A percentile compares a stretch with the other conserved stretches of the same genome.
phyloP scores from a whole-genome alignment of 225 moss, liverwort and hornwort genomes.

The Ulota crispa region DNA sequence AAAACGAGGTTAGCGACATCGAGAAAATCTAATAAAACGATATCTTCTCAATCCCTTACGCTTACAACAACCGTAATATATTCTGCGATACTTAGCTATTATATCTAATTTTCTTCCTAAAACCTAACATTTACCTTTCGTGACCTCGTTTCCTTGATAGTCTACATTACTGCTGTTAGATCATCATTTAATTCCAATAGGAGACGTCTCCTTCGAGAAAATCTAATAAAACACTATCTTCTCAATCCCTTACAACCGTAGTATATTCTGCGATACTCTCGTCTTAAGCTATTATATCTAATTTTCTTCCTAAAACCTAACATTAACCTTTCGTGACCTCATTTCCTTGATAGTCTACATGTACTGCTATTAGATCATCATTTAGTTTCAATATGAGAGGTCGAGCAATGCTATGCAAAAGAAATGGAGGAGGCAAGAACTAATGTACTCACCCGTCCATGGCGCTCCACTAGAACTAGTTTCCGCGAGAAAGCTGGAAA shows the following conservation, averaged over 20 bases:
- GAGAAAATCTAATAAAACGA: conserved; percentile 15
- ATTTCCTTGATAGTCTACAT: conserved; percentile 9
- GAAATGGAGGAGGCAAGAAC: not conserved
- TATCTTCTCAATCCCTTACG: not conserved
- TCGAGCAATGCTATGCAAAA: conserved; percentile 19
- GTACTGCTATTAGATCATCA: conserved; percentile 18
- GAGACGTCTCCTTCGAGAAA: not conserved
- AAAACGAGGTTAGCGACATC: not conserved
- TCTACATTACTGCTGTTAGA: conserved; percentile 12
- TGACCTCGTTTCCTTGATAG: conserved; percentile 5
- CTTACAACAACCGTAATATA: not conserved
- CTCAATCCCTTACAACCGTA: conserved; percentile 4
- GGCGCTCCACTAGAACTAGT: conserved; percentile 24
- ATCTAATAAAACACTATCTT: conserved; percentile 13
- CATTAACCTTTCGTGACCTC: not conserved
- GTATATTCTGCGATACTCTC: not conserved
- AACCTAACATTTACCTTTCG: conserved; percentile 7
- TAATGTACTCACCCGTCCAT: conserved; percentile 49
- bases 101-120: conserved; percentile 10
- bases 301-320: conserved; percentile 15
- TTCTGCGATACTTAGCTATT: not conserved
- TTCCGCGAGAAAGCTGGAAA: not conserved
- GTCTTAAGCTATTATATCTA: conserved; percentile 2
- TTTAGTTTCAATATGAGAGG: not conserved
- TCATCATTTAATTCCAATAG: conserved; percentile 6